Conservation (phyloP, 331 rosid species). For the Prunus yedoensis region DNA sequence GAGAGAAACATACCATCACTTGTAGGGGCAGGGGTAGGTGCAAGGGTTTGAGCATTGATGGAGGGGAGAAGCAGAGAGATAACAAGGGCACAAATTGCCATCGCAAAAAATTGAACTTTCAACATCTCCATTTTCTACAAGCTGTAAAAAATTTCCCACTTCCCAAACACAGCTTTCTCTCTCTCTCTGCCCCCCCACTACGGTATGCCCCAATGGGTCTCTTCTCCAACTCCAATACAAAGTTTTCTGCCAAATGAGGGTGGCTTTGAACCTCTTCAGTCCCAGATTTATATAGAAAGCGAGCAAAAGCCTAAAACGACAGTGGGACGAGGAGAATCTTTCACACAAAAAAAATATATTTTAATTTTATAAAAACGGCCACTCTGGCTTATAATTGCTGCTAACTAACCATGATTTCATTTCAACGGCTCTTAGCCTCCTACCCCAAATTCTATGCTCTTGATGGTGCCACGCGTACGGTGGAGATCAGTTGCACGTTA, state of each 20-base stretch:
- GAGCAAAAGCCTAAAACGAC: background rate
- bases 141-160: background rate
- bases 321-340: constrained; percentile 1
- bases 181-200: background rate
- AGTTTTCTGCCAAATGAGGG: background rate
- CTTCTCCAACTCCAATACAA: background rate
- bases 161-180: background rate
- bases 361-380: constrained; percentile 11
- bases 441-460: constrained; percentile 16
- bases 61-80: constrained; percentile 44
- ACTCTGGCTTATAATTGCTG: constrained; percentile 36
- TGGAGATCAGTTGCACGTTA: constrained; percentile 32
- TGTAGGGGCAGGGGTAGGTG: constrained; percentile 71
- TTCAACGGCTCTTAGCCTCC: background rate
- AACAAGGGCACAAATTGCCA: constrained; percentile 40
- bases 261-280: background rate
- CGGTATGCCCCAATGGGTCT: background rate
- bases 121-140: constrained; percentile 46
- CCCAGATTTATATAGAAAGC: background rate
- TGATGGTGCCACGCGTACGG: constrained; percentile 44
- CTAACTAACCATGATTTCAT: background rate
- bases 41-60: constrained; percentile 50
- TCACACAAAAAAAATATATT: background rate
- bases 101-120: constrained; percentile 39
- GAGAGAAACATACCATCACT: constrained; percentile 51